Percentiles rank a stretch among this genome's conserved stretches.
These are phyloP conservation scores for bread wheat (Triticum aestivum) DNA, from an alignment of 176 grass and related monocot species.

Conservation along the genomic window IWGSC_CS_RefSeq_v2.1 NC_057799.1:539500536-539501035, in stretches of 20 bases:
- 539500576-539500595: not conserved
- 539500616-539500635: not conserved
- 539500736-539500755: not conserved
- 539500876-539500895: no score
- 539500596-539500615: not conserved
- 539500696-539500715: no score
- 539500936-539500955: not conserved
- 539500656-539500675: not conserved
- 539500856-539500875: not conserved
- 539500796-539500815: not conserved
- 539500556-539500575: not conserved
- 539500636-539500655: not conserved
- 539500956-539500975: constrained; percentile 16
- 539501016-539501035: constrained; percentile 81
- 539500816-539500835: not conserved
- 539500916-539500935: constrained; percentile 47
- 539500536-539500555: not conserved
- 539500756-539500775: no score
- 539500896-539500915: not conserved
- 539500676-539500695: not conserved
- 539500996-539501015: constrained; percentile 66
- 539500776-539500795: not conserved
- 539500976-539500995: constrained; percentile 41
- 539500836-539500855: not conserved
- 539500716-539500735: no score